Evolutionary conservation across 345 rosid genomes (phyloP), one percentile per base, ranked within the genome.

Genomic region (Excoecaria agallocha): DNA sequence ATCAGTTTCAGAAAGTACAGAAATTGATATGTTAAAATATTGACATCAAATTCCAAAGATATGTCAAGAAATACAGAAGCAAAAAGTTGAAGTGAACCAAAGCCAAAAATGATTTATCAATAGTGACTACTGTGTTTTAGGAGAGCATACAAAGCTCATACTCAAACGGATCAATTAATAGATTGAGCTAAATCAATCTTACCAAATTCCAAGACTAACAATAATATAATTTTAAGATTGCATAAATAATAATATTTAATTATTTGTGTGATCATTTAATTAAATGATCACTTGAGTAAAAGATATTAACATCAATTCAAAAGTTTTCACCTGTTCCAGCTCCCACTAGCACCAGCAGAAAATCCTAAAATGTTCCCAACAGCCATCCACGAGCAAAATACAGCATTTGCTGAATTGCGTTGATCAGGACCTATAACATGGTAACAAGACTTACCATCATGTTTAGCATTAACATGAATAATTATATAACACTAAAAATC

Each of bases 301-400:
- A 55, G 59, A 55, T 55, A 55, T 55, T 20, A 55, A 55, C n/a
- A 20, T 55, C 56, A 51, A 4, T 63, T 62, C 56, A 68, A 69
- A 73, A 63, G 68, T 83, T 83, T 30, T 76, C 58, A 93, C 99
- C 92, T 92, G 81, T 90, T 88, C 98, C 98, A 95, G 30, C 75
- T 84, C 74, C 98, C 98, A 76, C 91, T 95, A 48, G 99, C 89
- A 85, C 97, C 99, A 20, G 98, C 93, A 54, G 99, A 95, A 90
- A 93, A 95, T 74, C 99, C 99, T 67, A 95, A 85, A 62, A 95
- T 85, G 73, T 93, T 95, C 69, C 98, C 98, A 74, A 91, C 91
- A 77, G 97, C 98, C 99, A 95, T 95, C 99, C 99, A 93, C 9
- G 88, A 85, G 79, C 98, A 93, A 85, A 95, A 95, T 61, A 95